These are phyloP conservation scores for Thelephora terrestris DNA, from an alignment of 1,284 basidiomycete species.

Conservation along the genomic window DNA sequence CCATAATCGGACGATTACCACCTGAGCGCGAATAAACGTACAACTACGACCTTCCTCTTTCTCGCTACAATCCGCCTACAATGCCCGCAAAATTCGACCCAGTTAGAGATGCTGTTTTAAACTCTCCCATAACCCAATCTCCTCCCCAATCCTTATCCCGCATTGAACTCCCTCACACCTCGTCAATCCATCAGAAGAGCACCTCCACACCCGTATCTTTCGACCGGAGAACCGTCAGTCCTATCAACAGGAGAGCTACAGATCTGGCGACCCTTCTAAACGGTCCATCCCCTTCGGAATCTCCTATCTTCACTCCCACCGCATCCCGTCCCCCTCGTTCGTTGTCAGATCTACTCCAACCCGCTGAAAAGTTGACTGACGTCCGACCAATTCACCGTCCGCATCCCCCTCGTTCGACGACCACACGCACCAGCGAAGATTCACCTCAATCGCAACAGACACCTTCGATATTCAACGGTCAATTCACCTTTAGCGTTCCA, in stretches of 20 bases:
- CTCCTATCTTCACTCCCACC: slow-evolving; percentile 30
- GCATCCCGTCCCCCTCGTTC: slow-evolving; percentile 28
- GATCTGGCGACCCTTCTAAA: slow-evolving; percentile 64
- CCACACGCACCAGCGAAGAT: slow-evolving; percentile 20
- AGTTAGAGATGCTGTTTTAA: slow-evolving; percentile 70
- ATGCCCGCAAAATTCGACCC: slow-evolving; percentile 74
- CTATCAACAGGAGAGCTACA: slow-evolving; percentile 50
- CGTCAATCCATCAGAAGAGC: slow-evolving; percentile 11
- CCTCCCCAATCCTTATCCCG: slow-evolving; percentile 11
- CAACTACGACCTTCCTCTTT: too few relatives aligned
- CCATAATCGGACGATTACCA: too few relatives aligned
- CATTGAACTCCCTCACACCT: slow-evolving; percentile 11
- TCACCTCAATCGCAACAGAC: slow-evolving; percentile 21
- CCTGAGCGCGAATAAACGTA: too few relatives aligned
- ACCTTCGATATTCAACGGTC: slow-evolving; percentile 20
- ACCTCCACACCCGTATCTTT: slow-evolving; percentile 23
- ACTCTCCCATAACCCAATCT: slow-evolving; percentile 39
- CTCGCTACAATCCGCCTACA: slow-evolving; percentile 1
- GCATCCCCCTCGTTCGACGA: slow-evolving; percentile 15
- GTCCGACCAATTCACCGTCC: slow-evolving; percentile 11
- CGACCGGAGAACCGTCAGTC: slow-evolving; percentile 38
- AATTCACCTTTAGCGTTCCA: background rate
- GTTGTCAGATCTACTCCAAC: slow-evolving; percentile 42
- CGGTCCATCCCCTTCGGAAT: slow-evolving; percentile 24
- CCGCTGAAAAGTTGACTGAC: slow-evolving; percentile 14